Conservation (phyloP, 176 grass and related monocot species). For the Aegilops bicornis region DNA sequence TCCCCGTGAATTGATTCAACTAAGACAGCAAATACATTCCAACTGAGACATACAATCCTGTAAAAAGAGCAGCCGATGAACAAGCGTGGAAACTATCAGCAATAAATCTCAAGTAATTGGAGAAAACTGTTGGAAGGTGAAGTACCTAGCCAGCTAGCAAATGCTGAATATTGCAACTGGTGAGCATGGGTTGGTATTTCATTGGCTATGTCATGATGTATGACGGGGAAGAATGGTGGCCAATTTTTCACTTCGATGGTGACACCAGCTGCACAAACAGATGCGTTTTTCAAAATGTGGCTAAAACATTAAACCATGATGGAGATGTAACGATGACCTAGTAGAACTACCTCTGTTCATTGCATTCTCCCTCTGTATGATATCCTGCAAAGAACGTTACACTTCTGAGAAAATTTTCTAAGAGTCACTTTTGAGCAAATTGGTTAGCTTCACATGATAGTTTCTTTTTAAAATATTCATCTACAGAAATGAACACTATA, state of each 20-base stretch:
- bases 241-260: slow-evolving; percentile 78
- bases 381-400: slow-evolving; percentile 51
- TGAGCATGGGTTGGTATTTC: slow-evolving; percentile 92
- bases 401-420: neutral
- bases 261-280: slow-evolving; percentile 53
- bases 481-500: neutral
- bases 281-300: slow-evolving; percentile 11
- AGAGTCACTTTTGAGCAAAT: too few relatives aligned
- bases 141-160: slow-evolving; percentile 95
- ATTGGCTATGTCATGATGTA: slow-evolving; percentile 82
- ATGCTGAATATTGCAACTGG: slow-evolving; percentile 76
- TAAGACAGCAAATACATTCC: slow-evolving; percentile 75
- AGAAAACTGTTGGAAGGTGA: slow-evolving; percentile 24
- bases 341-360: slow-evolving; percentile 63
- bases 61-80: slow-evolving; percentile 7
- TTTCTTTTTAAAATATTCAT: neutral
- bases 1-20: slow-evolving; percentile 58
- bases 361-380: slow-evolving; percentile 79
- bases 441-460: neutral
- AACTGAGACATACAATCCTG: slow-evolving; percentile 77
- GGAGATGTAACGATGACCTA: neutral
- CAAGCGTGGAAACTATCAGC: slow-evolving; percentile 3
- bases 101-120: slow-evolving; percentile 6
- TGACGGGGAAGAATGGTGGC: slow-evolving; percentile 81
- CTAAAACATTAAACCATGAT: neutral